Evolutionary conservation across 257 asterid species (phyloP).

Genomic region (Gentiana straminea): DNA sequence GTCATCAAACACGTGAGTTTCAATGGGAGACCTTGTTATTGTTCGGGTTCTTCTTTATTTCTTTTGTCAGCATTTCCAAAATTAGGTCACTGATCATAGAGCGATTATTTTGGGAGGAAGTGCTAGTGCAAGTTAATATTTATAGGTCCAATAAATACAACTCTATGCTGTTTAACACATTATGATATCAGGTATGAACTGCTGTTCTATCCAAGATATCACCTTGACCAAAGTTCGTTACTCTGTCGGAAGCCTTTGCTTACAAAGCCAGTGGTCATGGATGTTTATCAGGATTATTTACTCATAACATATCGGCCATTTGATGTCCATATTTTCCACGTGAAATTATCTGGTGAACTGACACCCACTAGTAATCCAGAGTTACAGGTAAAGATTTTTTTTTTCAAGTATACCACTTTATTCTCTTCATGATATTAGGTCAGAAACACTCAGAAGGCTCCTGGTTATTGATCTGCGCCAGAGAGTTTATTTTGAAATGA

Average conservation of each 20-base stretch:
- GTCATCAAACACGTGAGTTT: slow-evolving; percentile 66
- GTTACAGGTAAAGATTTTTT: slow-evolving; percentile 63
- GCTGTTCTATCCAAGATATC: slow-evolving; percentile 97
- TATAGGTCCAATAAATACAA: background rate
- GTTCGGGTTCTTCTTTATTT: no score
- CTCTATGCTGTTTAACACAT: slow-evolving; percentile 4
- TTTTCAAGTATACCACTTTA: slow-evolving; percentile 16
- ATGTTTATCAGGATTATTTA: slow-evolving; percentile 90
- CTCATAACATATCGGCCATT: slow-evolving; percentile 90
- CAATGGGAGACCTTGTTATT: no score
- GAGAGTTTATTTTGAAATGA: slow-evolving; percentile 18
- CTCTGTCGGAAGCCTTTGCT: slow-evolving; percentile 79
- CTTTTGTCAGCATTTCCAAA: no score
- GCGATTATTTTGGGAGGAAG: background rate
- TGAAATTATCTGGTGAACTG: slow-evolving; percentile 80
- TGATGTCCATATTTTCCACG: slow-evolving; percentile 93
- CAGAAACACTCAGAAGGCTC: slow-evolving; percentile 7
- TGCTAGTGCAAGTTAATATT: background rate
- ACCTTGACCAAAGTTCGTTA: slow-evolving; percentile 95
- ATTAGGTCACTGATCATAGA: no score
- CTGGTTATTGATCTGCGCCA: slow-evolving; percentile 8
- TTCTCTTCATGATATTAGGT: slow-evolving; percentile 8
- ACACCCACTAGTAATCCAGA: slow-evolving; percentile 81
- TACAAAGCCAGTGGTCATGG: slow-evolving; percentile 94
- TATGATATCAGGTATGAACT: slow-evolving; percentile 63